A percentile compares a stretch with the other conserved stretches of the same genome.
Conservation (phyloP, 208 protist species). For the Phytomonas sp. region DNA sequence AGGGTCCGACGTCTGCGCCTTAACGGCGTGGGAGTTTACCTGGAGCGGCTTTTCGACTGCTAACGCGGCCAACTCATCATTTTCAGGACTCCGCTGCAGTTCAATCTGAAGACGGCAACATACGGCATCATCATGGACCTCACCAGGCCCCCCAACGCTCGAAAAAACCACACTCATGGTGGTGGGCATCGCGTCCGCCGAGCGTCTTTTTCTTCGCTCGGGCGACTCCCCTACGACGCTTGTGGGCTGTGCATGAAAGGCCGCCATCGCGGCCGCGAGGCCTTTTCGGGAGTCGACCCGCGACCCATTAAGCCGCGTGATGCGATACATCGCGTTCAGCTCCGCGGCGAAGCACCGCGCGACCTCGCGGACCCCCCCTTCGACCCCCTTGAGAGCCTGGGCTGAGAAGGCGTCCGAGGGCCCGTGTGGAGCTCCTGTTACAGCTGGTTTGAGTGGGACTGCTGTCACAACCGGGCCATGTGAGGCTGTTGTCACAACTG, state of each 20-base stretch:
- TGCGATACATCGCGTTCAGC: slow-evolving; percentile 27
- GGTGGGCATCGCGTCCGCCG: too few relatives aligned
- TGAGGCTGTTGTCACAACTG: neutral
- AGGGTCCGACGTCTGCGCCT: too few relatives aligned
- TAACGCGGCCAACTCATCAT: too few relatives aligned
- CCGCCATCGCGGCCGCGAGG: slow-evolving; percentile 18
- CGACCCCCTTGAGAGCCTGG: neutral
- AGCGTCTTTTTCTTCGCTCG: too few relatives aligned
- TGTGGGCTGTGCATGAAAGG: slow-evolving; percentile 13
- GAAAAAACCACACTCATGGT: too few relatives aligned
- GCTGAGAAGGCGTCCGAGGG: slow-evolving; percentile 19
- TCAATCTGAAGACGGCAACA: too few relatives aligned
- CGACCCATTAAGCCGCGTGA: slow-evolving; percentile 23
- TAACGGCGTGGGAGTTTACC: too few relatives aligned
- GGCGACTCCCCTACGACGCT: neutral
- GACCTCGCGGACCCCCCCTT: slow-evolving; percentile 15
- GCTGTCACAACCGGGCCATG: neutral
- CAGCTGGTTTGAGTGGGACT: neutral
- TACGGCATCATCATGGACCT: too few relatives aligned
- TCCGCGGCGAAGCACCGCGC: slow-evolving; percentile 13
- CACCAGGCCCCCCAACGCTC: too few relatives aligned
- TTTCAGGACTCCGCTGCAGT: too few relatives aligned
- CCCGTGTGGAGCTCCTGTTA: slow-evolving; percentile 10
- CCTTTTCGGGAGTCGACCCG: slow-evolving; percentile 21
- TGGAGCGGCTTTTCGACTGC: too few relatives aligned